Evolutionary conservation across 2,329 filamentous ascomycete species (phyloP), one percentile per base, ranked within the genome.

Genomic region (Exutisphaerella laricina): DNA sequence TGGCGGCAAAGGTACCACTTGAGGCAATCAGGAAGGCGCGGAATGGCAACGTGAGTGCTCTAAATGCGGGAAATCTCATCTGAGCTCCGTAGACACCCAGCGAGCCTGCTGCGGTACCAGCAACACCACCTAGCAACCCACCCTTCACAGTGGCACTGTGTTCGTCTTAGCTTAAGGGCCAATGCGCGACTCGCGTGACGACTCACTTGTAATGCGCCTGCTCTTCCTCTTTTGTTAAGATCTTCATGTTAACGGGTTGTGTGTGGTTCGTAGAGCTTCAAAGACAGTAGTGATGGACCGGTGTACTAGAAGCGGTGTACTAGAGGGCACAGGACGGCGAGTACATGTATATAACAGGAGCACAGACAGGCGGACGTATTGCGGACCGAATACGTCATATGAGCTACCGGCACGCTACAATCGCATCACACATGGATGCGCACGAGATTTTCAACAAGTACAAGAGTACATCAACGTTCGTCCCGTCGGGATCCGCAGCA

Each of bases 211-310:
- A 95, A 77, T 96, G 89, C 41, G 78, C 85, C 48, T 74, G 66
- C 70, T 96, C 89, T 71, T 96, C 87, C 78, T 96, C 88, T 66
- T 90, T 88, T 58, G 85, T 94, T 64, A 97, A 77, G 63, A 97
- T 74, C 83, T 96, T 97, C 92, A 97, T 98, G 51, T 36, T 58
- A 43, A 17, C 38, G 74, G n/a, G n/a, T n/a, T 67, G 21, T 21
- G 16, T 28, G 4, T 9, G 13, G 16, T 37, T 21, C 20, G 22
- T 23, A 18, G 25, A 7, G 17, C 21, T 35, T 39, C 22, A 22
- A 39, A 21, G 33, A n/a, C 17, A 21, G 8, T 35, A n/a, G n/a
- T 21, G 12, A 14, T n/a, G n/a, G n/a, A n/a, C n/a, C n/a, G n/a
- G n/a, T n/a, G n/a, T n/a, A n/a, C n/a, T n/a, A n/a, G n/a, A n/a